A percentile compares a stretch with the other conserved stretches of the same genome.
phyloP scores from a whole-genome alignment of 2,329 filamentous ascomycete genomes.

The Knoxdaviesia capensis region DNA sequence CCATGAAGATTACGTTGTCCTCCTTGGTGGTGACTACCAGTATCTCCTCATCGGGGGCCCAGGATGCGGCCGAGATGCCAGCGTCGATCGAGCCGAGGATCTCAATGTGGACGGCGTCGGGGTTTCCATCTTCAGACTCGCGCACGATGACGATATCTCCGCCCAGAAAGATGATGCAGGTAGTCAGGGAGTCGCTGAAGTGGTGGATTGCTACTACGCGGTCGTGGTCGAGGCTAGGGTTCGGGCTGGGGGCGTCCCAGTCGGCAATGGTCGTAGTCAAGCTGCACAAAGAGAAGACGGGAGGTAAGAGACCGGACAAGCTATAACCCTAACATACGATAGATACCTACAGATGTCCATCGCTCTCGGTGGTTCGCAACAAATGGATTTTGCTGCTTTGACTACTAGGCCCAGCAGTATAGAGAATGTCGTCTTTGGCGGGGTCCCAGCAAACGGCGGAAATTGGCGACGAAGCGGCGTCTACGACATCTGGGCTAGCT shows the following conservation, averaged over 20 bases:
- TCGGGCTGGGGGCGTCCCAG: conserved; percentile 74
- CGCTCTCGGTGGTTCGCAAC: no score
- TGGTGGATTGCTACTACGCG: conserved; percentile 62
- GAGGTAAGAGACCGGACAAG: no score
- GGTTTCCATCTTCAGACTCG: conserved; percentile 21
- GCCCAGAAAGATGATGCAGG: conserved; percentile 68
- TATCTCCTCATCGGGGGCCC: conserved; percentile 91
- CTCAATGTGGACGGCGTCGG: conserved; percentile 48
- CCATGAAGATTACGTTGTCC: conserved; percentile 77
- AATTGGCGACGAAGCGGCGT: conserved; percentile 32
- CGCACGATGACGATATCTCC: conserved; percentile 79
- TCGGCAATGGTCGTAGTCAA: conserved; percentile 36
- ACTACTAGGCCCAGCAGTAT: conserved; percentile 58
- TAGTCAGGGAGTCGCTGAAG: conserved; percentile 59
- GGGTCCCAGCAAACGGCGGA: conserved; percentile 76
- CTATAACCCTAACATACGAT: no score
- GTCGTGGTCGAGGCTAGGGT: conserved; percentile 57
- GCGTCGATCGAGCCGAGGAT: conserved; percentile 89
- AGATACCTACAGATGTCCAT: no score
- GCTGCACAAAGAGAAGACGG: no score
- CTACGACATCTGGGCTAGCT: conserved; percentile 15
- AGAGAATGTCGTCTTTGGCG: conserved; percentile 56
- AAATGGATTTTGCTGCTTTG: no score
- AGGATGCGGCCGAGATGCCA: conserved; percentile 72
- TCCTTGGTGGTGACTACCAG: conserved; percentile 65